These are phyloP conservation scores for Gracilariopsis chorda DNA, from an alignment of 23 red algal genomes.

Conservation along the genomic window DNA sequence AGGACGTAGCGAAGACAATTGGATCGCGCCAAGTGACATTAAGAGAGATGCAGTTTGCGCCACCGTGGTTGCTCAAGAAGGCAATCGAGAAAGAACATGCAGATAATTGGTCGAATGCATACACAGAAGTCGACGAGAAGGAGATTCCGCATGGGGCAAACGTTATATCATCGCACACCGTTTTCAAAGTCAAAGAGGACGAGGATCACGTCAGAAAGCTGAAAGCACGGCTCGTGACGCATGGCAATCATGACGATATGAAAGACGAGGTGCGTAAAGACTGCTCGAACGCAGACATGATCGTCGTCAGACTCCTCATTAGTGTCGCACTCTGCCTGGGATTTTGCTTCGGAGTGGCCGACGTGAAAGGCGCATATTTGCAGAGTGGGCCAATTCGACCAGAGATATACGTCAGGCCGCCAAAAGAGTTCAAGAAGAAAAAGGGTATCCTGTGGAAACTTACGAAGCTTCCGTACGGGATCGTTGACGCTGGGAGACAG, in stretches of 20 bases:
- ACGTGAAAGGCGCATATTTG: conserved; percentile 31
- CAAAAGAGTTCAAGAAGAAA: neutral
- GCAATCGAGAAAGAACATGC: neutral
- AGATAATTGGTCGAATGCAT: neutral
- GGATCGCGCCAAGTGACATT: neutral
- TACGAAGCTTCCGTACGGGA: conserved; percentile 22
- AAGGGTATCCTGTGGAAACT: conserved; percentile 40
- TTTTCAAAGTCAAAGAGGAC: neutral
- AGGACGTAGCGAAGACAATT: neutral
- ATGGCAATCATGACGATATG: neutral
- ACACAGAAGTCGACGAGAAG: neutral
- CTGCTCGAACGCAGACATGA: neutral
- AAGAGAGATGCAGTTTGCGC: neutral
- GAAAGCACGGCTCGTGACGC: neutral
- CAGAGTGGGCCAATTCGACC: conserved; percentile 10
- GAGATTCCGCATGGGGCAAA: neutral
- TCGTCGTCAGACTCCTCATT: neutral
- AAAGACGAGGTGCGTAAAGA: neutral
- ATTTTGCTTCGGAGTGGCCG: neutral
- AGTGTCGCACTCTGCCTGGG: neutral
- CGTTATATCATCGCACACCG: neutral
- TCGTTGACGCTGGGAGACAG: conserved; percentile 48
- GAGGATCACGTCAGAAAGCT: neutral
- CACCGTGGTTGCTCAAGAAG: neutral
- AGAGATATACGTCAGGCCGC: conserved; percentile 13